Evolutionary conservation across 2,329 filamentous ascomycete genomes (phyloP).

Genomic region (Epichloe uncinata): DNA sequence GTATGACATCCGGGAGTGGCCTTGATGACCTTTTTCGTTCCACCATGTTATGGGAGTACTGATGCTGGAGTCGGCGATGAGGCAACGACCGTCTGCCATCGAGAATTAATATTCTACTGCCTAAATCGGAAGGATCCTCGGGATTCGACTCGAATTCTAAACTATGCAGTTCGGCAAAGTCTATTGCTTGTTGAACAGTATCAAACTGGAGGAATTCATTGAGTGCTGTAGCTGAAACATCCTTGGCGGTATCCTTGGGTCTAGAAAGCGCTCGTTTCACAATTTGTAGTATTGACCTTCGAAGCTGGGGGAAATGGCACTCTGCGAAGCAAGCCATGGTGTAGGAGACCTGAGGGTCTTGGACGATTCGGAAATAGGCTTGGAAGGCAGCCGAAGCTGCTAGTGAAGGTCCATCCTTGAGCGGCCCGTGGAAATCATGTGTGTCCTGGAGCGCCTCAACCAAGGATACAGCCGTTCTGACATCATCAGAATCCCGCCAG

Average conservation of each 20-base stretch:
- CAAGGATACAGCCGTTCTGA: constrained; percentile 48
- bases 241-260: constrained; percentile 42
- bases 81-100: constrained; percentile 30
- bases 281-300: constrained; percentile 42
- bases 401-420: constrained; percentile 35
- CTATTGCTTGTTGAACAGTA: constrained; percentile 49
- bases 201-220: constrained; percentile 54
- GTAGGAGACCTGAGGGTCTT: constrained; percentile 45
- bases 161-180: constrained; percentile 47
- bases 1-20: constrained; percentile 41
- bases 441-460: constrained; percentile 48
- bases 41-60: constrained; percentile 42
- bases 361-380: constrained; percentile 47
- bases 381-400: constrained; percentile 36
- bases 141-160: constrained; percentile 34
- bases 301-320: constrained; percentile 49
- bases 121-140: constrained; percentile 21
- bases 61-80: constrained; percentile 38
- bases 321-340: constrained; percentile 59
- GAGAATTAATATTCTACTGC: constrained; percentile 29
- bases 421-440: constrained; percentile 41
- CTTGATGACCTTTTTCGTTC: constrained; percentile 44
- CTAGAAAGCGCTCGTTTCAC: constrained; percentile 42
- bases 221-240: constrained; percentile 43
- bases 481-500: constrained; percentile 40